These are phyloP conservation scores for Ceratobasidium sp. DNA, from an alignment of 1,284 basidiomycete genomes.

Conservation along the genomic window DNA sequence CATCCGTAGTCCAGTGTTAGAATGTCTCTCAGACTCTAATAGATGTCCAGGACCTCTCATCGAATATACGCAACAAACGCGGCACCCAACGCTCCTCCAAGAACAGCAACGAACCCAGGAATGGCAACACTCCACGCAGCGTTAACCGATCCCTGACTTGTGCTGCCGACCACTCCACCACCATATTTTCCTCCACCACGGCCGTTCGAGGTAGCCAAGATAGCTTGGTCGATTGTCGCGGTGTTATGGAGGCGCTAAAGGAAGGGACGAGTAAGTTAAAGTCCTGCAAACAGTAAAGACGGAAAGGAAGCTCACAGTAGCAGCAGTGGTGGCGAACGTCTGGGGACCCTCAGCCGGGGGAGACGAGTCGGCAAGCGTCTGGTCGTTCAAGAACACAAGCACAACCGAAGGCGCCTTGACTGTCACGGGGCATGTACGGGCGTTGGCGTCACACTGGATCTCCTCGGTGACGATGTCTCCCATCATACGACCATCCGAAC, in stretches of 20 bases:
- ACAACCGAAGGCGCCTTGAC: slow-evolving; percentile 81
- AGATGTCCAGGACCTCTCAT: background rate
- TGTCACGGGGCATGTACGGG: slow-evolving; percentile 69
- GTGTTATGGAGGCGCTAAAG: slow-evolving; percentile 47
- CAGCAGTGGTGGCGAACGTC: slow-evolving; percentile 54
- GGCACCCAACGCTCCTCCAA: slow-evolving; percentile 34
- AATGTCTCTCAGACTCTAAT: slow-evolving; percentile 11
- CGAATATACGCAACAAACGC: slow-evolving; percentile 37
- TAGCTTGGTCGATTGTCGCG: slow-evolving; percentile 55
- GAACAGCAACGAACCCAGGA: slow-evolving; percentile 15
- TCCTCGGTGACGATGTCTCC: slow-evolving; percentile 67
- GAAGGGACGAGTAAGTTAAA: background rate
- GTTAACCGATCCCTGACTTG: slow-evolving; percentile 33
- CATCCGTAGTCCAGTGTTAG: background rate
- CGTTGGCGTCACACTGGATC: slow-evolving; percentile 65
- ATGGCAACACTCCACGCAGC: slow-evolving; percentile 30
- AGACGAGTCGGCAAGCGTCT: slow-evolving; percentile 60
- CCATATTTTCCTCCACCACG: slow-evolving; percentile 50
- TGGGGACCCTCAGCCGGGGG: slow-evolving; percentile 51
- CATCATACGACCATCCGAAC: slow-evolving; percentile 72
- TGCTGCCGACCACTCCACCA: slow-evolving; percentile 45
- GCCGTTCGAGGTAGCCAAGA: slow-evolving; percentile 59
- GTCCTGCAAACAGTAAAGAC: slow-evolving; percentile 37
- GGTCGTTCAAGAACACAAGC: slow-evolving; percentile 75
- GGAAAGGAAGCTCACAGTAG: slow-evolving; percentile 67